Conservation (phyloP, 148 eudicot species). For the Tetragonia tetragonoides region DNA sequence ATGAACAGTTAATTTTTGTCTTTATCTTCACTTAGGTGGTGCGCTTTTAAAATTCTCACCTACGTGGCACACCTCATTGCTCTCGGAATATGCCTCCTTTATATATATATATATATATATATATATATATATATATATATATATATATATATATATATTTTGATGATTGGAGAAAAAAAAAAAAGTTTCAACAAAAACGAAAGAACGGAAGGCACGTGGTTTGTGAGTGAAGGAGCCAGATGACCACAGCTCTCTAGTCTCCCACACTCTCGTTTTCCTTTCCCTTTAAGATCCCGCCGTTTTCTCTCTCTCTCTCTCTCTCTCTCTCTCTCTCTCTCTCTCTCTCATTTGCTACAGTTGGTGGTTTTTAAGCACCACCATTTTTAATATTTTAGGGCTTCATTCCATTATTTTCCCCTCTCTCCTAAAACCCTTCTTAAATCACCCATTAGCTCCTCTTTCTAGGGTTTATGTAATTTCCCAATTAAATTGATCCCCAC, state of each 20-base stretch:
- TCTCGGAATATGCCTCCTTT: too few relatives aligned
- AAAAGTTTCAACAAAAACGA: background rate
- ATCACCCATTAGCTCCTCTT: background rate
- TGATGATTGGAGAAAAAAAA: background rate
- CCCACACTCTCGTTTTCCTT: background rate
- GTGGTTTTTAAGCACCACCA: too few relatives aligned
- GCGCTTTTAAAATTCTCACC: too few relatives aligned
- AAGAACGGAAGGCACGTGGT: constrained; percentile 5
- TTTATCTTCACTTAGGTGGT: too few relatives aligned
- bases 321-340: background rate
- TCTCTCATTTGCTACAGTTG: background rate
- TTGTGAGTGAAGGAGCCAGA: background rate
- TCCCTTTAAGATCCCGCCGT: constrained; percentile 13
- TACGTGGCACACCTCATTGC: too few relatives aligned
- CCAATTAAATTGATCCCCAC: too few relatives aligned
- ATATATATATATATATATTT: too few relatives aligned
- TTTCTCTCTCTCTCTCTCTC: constrained; percentile 3
- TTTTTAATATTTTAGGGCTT: constrained; percentile 1
- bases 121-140: too few relatives aligned
- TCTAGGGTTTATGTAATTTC: constrained; percentile 16
- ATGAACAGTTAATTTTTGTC: too few relatives aligned
- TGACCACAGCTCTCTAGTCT: background rate
- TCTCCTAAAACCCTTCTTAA: background rate
- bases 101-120: too few relatives aligned
- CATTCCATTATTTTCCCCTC: background rate